A percentile compares a stretch with the other conserved stretches of the same genome.
Evolutionary conservation across 805 yeast genomes (phyloP).

Genomic region (Wickerhamomyces kurtzmanii): DNA sequence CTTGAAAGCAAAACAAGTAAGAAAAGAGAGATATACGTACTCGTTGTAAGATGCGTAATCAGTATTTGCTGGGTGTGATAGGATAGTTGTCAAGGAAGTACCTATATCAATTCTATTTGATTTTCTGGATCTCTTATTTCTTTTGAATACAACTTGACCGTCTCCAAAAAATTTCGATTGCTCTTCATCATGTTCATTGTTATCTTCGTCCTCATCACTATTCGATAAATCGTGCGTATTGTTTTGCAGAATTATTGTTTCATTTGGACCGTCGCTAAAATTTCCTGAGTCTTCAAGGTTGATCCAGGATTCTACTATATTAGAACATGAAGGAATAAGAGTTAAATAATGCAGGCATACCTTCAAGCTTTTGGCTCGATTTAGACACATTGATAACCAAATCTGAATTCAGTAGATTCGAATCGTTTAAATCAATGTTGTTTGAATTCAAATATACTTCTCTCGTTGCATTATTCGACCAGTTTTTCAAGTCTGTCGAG

Average conservation of each 20-base stretch:
- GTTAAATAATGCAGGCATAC: neutral
- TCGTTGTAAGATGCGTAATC: neutral
- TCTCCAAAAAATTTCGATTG: neutral
- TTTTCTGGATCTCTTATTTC: neutral
- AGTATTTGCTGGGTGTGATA: conserved; percentile 1
- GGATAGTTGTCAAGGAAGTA: conserved; percentile 9
- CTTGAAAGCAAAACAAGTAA: no score
- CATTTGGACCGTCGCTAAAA: no score
- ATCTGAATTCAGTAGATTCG: neutral
- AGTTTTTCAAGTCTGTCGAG: neutral
- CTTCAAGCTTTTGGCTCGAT: neutral
- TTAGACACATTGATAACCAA: no score
- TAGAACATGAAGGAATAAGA: no score
- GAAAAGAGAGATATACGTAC: no score
- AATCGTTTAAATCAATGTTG: conserved; percentile 1
- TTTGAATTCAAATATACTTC: neutral
- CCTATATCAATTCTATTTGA: conserved; percentile 3
- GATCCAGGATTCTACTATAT: conserved; percentile 2
- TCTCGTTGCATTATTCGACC: conserved; percentile 2
- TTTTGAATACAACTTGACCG: neutral
- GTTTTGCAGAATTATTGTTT: neutral
- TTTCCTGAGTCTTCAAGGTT: neutral
- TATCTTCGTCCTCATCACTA: neutral
- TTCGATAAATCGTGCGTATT: neutral
- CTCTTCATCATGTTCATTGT: neutral